Evolutionary conservation across 2,329 filamentous ascomycete genomes (phyloP).

Genomic region (Rhinocladiella mackenziei): DNA sequence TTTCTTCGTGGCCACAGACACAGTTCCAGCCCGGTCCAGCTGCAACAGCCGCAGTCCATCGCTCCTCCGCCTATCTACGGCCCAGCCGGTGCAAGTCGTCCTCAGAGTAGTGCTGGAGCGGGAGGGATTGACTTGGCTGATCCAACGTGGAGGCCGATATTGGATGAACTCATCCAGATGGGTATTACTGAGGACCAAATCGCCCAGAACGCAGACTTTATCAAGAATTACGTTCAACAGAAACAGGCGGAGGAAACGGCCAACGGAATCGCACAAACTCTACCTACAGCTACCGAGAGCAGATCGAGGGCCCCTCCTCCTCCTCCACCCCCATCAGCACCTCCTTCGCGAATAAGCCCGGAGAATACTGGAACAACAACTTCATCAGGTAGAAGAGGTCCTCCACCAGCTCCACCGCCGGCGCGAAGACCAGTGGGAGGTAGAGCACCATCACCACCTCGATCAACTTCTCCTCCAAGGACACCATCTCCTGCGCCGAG

Average conservation of each 20-base stretch:
- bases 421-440: slow-evolving; percentile 45
- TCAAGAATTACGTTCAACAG: slow-evolving; percentile 63
- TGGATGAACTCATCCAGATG: slow-evolving; percentile 60
- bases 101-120: slow-evolving; percentile 29
- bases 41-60: slow-evolving; percentile 29
- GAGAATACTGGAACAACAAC: slow-evolving; percentile 56
- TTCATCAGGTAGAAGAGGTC: slow-evolving; percentile 51
- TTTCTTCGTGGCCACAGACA: slow-evolving; percentile 51
- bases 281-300: slow-evolving; percentile 31
- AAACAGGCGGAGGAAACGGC: slow-evolving; percentile 51
- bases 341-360: slow-evolving; percentile 51
- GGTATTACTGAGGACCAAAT: slow-evolving; percentile 67
- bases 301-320: slow-evolving; percentile 45
- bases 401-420: slow-evolving; percentile 58
- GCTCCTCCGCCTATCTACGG: slow-evolving; percentile 27
- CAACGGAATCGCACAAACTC: slow-evolving; percentile 39
- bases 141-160: slow-evolving; percentile 57
- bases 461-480: slow-evolving; percentile 56
- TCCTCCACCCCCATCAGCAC: slow-evolving; percentile 61
- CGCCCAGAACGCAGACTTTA: slow-evolving; percentile 63
- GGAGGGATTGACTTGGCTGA: slow-evolving; percentile 55
- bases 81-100: slow-evolving; percentile 25
- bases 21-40: slow-evolving; percentile 36
- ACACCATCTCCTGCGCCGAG: slow-evolving; percentile 65
- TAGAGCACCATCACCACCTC: slow-evolving; percentile 43